Evolutionary conservation across 2,329 filamentous ascomycete genomes (phyloP).

Genomic region (Fusarium buharicum): DNA sequence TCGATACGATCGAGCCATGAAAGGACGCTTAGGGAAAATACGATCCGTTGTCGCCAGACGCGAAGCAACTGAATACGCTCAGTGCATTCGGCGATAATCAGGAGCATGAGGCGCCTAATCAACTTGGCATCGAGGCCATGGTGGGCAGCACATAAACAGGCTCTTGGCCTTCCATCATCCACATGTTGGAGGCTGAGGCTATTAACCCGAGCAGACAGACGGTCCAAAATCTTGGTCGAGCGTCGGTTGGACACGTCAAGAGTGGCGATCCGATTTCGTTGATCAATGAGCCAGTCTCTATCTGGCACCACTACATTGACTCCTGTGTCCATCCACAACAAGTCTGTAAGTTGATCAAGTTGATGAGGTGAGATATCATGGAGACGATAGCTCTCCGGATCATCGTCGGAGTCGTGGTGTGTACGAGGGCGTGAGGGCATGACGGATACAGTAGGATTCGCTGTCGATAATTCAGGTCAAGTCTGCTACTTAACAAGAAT

Average conservation of each 20-base stretch:
- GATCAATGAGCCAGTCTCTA: constrained; percentile 51
- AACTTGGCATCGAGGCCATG: constrained; percentile 54
- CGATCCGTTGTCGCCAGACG: constrained; percentile 27
- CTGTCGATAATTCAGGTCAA: neutral
- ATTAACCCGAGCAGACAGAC: constrained; percentile 48
- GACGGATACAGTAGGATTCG: constrained; percentile 4
- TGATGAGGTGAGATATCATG: constrained; percentile 38
- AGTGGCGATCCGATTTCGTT: constrained; percentile 42
- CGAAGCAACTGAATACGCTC: constrained; percentile 47
- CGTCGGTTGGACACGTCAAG: constrained; percentile 44
- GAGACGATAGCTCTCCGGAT: constrained; percentile 3
- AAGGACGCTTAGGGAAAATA: constrained; percentile 13
- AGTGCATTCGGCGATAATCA: constrained; percentile 56
- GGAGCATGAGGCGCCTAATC: constrained; percentile 57
- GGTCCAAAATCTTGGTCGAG: constrained; percentile 47
- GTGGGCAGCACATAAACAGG: constrained; percentile 56
- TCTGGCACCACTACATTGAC: constrained; percentile 44
- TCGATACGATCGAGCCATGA: constrained; percentile 46
- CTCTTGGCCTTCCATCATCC: constrained; percentile 41
- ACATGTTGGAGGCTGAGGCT: constrained; percentile 15
- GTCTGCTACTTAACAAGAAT: constrained; percentile 11
- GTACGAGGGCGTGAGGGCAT: constrained; percentile 15
- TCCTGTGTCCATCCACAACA: constrained; percentile 52
- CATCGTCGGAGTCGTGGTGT: neutral
- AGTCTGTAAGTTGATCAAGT: constrained; percentile 49